These are phyloP conservation scores for Crithidia expoeki DNA, from an alignment of 208 protist species.

Conservation along the genomic window DNA sequence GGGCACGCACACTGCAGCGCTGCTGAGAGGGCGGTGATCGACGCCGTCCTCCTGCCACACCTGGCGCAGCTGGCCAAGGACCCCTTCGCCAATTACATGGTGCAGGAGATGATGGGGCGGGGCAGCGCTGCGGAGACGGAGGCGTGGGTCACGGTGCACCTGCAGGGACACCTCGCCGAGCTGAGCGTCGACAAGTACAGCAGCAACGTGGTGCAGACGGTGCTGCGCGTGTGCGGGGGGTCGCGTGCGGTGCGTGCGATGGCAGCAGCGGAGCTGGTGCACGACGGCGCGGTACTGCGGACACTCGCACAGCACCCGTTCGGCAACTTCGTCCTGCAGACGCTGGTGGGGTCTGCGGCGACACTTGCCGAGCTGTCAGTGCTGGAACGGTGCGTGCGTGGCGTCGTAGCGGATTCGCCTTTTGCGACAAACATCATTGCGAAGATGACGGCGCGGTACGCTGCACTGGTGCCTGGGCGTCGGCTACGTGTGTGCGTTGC, in stretches of 20 bases:
- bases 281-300: not conserved
- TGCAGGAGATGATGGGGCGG: not conserved
- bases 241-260: not conserved
- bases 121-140: not conserved
- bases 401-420: not conserved
- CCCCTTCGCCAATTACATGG: conserved; percentile 4
- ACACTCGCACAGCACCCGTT: not conserved
- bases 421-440: conserved; percentile 2
- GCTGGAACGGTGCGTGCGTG: not conserved
- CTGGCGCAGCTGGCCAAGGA: not conserved
- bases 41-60: not conserved
- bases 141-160: not conserved
- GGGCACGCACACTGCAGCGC: not conserved
- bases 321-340: not conserved
- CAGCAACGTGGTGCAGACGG: conserved; percentile 7
- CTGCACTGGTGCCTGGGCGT: not conserved
- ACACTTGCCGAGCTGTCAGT: not conserved
- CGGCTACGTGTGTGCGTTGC: not conserved
- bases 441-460: not conserved
- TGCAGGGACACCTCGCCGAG: not conserved
- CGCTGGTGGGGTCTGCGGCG: not conserved
- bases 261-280: not conserved
- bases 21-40: not conserved
- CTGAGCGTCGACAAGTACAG: not conserved
- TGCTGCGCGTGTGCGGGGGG: not conserved